phyloP scores from a whole-genome alignment of 1,139 yeast species.

The Scheffersomyces quercinus region DNA sequence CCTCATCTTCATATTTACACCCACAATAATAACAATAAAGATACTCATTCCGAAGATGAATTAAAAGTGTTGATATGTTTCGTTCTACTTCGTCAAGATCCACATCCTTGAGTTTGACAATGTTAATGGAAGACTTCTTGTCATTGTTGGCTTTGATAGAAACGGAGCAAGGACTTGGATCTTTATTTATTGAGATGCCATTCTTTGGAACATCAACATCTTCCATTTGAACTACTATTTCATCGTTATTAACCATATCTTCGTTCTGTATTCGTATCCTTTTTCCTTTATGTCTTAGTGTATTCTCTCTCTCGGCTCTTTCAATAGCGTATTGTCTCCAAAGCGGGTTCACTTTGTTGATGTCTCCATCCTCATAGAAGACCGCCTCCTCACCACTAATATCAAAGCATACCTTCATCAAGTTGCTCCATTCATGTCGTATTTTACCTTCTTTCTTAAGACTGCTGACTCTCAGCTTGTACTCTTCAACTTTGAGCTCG shows the following conservation, averaged over 20 bases:
- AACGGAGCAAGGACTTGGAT: no score
- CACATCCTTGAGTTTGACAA: no score
- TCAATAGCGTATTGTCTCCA: conserved; percentile 25
- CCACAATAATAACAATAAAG: conserved; percentile 55
- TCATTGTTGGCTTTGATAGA: no score
- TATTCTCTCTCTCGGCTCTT: neutral
- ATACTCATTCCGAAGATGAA: conserved; percentile 35
- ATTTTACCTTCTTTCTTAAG: conserved; percentile 2
- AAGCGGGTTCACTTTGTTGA: conserved; percentile 15
- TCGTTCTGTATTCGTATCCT: no score
- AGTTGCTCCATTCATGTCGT: conserved; percentile 7
- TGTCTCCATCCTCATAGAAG: conserved; percentile 9
- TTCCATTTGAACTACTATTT: no score
- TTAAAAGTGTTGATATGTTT: conserved; percentile 11
- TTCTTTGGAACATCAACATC: no score
- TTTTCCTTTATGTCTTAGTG: no score
- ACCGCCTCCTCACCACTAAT: conserved; percentile 26
- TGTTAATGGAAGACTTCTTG: no score
- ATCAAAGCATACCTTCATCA: conserved; percentile 27
- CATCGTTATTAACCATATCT: no score
- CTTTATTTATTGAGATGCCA: no score
- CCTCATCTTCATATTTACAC: conserved; percentile 26
- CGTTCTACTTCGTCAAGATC: no score
- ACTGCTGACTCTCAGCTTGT: conserved; percentile 2
- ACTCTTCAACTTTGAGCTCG: conserved; percentile 1